Evolutionary conservation across 1,284 basidiomycete genomes (phyloP).

Genomic region (Rhodotorula sp.): DNA sequence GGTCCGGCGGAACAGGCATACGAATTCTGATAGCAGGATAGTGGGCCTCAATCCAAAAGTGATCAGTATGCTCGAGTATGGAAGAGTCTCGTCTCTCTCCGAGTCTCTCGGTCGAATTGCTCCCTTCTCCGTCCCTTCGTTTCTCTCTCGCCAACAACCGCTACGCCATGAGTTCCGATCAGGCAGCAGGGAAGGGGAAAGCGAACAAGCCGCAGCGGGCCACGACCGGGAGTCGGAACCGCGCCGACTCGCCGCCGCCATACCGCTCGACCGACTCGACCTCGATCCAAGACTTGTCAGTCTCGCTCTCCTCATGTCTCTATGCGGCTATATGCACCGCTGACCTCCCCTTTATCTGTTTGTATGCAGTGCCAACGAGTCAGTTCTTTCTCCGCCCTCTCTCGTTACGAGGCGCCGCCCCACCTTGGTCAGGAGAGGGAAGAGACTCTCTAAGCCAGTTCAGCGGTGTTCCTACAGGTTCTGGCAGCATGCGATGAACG

Average conservation of each 20-base stretch:
- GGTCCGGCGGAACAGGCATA: too few species aligned
- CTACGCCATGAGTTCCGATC: too few species aligned
- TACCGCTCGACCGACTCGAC: constrained; percentile 16
- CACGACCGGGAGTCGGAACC: constrained; percentile 27
- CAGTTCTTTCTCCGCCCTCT: neutral
- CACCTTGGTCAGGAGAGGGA: too few species aligned
- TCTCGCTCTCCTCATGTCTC: too few species aligned
- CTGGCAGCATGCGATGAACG: constrained; percentile 77
- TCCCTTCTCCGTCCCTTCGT: too few species aligned
- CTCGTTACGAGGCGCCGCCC: neutral
- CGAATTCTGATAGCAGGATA: too few species aligned
- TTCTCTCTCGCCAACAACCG: too few species aligned
- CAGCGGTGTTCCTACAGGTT: constrained; percentile 52
- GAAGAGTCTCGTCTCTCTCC: too few species aligned
- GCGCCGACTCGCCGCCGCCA: constrained; percentile 23
- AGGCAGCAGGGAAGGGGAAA: neutral
- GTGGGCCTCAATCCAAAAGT: too few species aligned
- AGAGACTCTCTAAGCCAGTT: neutral
- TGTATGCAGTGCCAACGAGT: constrained; percentile 13
- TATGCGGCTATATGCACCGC: neutral
- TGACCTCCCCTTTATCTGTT: neutral
- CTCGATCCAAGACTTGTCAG: constrained; percentile 27
- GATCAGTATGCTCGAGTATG: too few species aligned
- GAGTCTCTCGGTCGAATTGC: too few species aligned
- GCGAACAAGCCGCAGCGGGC: constrained; percentile 18